Base-by-base conservation (phyloP, 2,329 filamentous ascomycete species). In the Aureobasidium melanogenum region DNA sequence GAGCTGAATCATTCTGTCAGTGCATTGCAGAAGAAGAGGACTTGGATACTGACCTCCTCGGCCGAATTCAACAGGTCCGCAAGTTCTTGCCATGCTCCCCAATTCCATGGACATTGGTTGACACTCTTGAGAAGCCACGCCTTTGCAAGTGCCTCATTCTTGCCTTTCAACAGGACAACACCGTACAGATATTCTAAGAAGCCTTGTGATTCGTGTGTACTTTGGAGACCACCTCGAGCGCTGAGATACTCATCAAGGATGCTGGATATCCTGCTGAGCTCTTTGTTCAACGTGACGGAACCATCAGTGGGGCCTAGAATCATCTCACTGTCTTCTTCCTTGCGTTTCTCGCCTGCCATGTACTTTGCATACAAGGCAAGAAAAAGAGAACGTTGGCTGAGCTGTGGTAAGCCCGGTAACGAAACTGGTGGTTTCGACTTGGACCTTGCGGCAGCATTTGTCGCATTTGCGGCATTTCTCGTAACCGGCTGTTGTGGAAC, bases 281-380 rank as follows among this genome's bases (percentile, higher is more conserved):
- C 91, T 72, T 91, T 91, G 73, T 99, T 99, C 63, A 85, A 76
- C 1, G 90, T 89, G 34, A 87, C 86, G 1, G 92, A 91, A 15
- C 91, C 86, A 74, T 99, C 94, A 62, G 92, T 87, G 1, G 94
- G 93, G 0, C 94, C 94, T 75, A 97, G 85, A 55, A 99, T 89
- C 88, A 97, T 97, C 76, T 99, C 94, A 24, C 89, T 91, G 62
- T 97, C 93, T 74, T 99, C 94, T 68, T 96, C 90, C 74, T 93
- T 96, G 66, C 90, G 86, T 79, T 97, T 97, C 79, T 99, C 94
- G 1, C 94, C 94, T 0, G 92, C 88, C 65, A 97, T 84, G 71
- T 92, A 91, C 70, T 93, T 95, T 47, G 94, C 90, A 69, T 99
- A 99, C 4, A 97, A 79, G 0, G 91, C 88, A 12, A 99, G 80